Evolutionary conservation across 257 asterid genomes (phyloP), one percentile per base, ranked within the genome.

Genomic region (Paraleonurus japonicus): DNA sequence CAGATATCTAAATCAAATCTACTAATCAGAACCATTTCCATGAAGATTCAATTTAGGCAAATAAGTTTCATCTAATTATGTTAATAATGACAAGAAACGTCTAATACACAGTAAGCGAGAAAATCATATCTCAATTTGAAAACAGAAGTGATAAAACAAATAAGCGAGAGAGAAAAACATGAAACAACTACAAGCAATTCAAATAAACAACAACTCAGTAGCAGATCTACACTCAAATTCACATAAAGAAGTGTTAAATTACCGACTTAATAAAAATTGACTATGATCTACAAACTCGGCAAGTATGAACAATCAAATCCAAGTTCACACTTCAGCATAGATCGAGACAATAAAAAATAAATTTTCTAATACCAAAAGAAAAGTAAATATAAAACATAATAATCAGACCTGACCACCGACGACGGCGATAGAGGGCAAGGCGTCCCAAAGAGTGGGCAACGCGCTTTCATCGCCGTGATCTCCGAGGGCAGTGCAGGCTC

Each of bases 371-470:
- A 9, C 12, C 30, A 69, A 39, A 22, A 48, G 15, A 53, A 32
- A 45, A 67, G 61, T 37, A 17, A 59, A 48, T 37, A 48, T 13
- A 43, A 43, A 41, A 41, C 0, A 41, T 3, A 67, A 37, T 43
- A 10, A 61, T n/a, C 74, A 41, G 45, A 92, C 98, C 98, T 90
- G 98, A 17, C 98, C 98, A 59, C 96, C 98, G 79, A 92, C 96
- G 80, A 90, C 96, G 78, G 98, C 98, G 57, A 92, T 90, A 61
- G 98, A 90, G 51, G 96, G 96, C 79, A 92, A 83, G 23, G 98
- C 96, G 60, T 92, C 98, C 98, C 98, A 92, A 16, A 92, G 96
- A 67, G 98, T 90, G 33, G 98, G 98, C 83, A 92, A 71, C 65
- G 93, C 88, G 81, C 86, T 83, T 39, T 88, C 97, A 10, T 92